Conservation (phyloP, 1,284 basidiomycete genomes). For the Puccinia sorghi region DNA sequence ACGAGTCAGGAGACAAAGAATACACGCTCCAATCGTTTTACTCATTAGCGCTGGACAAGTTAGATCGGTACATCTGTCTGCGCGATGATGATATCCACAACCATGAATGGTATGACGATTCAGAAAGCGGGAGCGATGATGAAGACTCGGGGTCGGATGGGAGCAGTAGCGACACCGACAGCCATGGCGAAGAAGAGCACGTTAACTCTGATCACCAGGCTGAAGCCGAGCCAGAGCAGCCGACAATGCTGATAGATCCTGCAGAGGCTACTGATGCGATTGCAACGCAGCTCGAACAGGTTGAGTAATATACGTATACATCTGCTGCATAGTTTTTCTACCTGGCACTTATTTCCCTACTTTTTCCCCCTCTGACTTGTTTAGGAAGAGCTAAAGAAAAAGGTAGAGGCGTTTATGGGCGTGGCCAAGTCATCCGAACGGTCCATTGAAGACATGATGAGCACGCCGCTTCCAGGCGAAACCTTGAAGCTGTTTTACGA, state of each 20-base stretch:
- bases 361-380: not conserved
- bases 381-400: conserved; percentile 65
- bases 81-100: conserved; percentile 68
- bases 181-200: conserved; percentile 61
- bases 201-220: conserved; percentile 19
- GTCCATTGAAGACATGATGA: conserved; percentile 72
- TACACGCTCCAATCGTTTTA: conserved; percentile 85
- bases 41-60: conserved; percentile 73
- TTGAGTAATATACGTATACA: not conserved
- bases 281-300: conserved; percentile 27
- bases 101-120: conserved; percentile 59
- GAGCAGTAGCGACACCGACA: conserved; percentile 60
- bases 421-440: conserved; percentile 67
- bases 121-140: conserved; percentile 56
- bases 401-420: conserved; percentile 73
- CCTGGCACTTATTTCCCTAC: not conserved
- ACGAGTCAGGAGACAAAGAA: conserved; percentile 74
- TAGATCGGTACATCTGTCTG: conserved; percentile 73
- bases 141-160: conserved; percentile 48
- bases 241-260: not conserved
- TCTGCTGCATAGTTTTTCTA: not conserved
- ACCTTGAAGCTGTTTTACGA: conserved; percentile 81
- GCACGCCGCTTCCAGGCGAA: conserved; percentile 85
- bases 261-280: not conserved
- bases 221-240: not conserved